Evolutionary conservation across 1,139 yeast species (phyloP).

Genomic region (Sugiyamaella xylanicola): DNA sequence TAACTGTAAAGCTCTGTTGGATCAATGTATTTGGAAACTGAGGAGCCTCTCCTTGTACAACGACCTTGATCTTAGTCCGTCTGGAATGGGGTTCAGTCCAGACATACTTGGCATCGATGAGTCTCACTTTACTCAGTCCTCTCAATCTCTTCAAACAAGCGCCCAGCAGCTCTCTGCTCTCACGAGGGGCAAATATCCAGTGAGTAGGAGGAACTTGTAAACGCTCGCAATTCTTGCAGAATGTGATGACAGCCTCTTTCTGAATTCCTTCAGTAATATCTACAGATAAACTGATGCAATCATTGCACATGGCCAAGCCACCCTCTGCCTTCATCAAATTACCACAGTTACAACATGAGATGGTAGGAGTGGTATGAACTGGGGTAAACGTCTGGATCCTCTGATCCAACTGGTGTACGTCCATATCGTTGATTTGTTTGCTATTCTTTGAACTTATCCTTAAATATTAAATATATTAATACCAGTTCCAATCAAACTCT

Average conservation of each 20-base stretch:
- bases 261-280: conserved; percentile 96
- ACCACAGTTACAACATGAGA: conserved; percentile 97
- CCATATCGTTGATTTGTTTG: conserved; percentile 21
- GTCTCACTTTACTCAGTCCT: conserved; percentile 81
- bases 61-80: conserved; percentile 83
- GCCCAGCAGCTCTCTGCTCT: conserved; percentile 88
- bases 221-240: conserved; percentile 96
- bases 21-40: conserved; percentile 79
- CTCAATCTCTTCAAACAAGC: conserved; percentile 84
- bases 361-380: conserved; percentile 66
- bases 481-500: too few relatives aligned
- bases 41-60: conserved; percentile 92
- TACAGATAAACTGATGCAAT: conserved; percentile 90
- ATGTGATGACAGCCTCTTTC: conserved; percentile 84
- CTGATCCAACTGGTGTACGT: conserved; percentile 25
- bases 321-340: conserved; percentile 82
- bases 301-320: conserved; percentile 95
- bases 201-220: conserved; percentile 89
- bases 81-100: conserved; percentile 99
- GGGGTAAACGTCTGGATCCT: conserved; percentile 38
- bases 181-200: conserved; percentile 92
- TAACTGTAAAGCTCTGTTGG: conserved; percentile 95
- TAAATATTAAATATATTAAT: too few relatives aligned
- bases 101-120: conserved; percentile 89
- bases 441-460: too few relatives aligned